A percentile compares a stretch with the other conserved stretches of the same genome.
These are phyloP conservation scores for Cochlearia excelsa DNA, from an alignment of 345 rosid genomes.

Conservation along the genomic window DNA sequence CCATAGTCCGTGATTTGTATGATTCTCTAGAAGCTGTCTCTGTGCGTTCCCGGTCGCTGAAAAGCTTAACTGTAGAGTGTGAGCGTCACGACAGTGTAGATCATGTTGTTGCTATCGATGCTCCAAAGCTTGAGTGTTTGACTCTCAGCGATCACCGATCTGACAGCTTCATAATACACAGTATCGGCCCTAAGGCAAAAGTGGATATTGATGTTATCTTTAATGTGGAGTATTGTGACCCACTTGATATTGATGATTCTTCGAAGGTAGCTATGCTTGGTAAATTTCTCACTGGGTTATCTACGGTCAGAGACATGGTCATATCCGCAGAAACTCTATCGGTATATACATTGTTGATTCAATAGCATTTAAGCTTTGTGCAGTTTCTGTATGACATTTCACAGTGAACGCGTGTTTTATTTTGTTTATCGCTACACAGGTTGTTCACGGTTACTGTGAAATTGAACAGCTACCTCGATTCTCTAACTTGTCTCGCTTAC, in stretches of 20 bases:
- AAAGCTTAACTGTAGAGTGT: conserved; percentile 1
- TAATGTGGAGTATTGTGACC: conserved; percentile 6
- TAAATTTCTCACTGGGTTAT: conserved; percentile 18
- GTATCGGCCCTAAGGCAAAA: conserved; percentile 20
- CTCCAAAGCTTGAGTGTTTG: conserved; percentile 28
- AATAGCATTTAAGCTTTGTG: background rate
- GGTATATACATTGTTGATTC: conserved; percentile 17
- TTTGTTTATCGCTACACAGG: conserved; percentile 6
- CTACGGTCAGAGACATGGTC: conserved; percentile 19
- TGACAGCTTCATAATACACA: conserved; percentile 22
- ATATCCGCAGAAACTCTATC: conserved; percentile 12
- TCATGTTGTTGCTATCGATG: conserved; percentile 19
- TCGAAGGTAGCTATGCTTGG: conserved; percentile 20
- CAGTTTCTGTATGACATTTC: background rate
- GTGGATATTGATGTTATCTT: conserved; percentile 25
- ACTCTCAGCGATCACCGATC: conserved; percentile 22
- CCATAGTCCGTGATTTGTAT: conserved; percentile 14
- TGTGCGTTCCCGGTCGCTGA: conserved; percentile 23
- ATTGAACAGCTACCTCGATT: conserved; percentile 26
- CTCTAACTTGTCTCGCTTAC: conserved; percentile 24
- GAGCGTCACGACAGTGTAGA: background rate
- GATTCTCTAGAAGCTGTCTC: conserved; percentile 19
- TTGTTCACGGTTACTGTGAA: conserved; percentile 25
- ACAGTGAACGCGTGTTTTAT: background rate
- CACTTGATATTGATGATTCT: conserved; percentile 4